phyloP scores from a whole-genome alignment of 2,329 filamentous ascomycete genomes.

The Microsporum audouinii region DNA sequence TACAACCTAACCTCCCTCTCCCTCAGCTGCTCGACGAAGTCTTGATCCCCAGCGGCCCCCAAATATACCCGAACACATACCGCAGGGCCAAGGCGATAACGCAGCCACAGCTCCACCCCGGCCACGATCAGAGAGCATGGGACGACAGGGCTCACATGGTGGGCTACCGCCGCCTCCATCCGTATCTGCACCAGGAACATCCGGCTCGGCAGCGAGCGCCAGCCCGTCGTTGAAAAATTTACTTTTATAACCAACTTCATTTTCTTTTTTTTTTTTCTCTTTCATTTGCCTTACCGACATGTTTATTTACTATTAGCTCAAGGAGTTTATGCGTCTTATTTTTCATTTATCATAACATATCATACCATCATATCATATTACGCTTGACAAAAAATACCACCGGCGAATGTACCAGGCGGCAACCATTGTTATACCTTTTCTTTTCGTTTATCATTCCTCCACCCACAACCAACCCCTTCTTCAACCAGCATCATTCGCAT shows the following conservation, averaged over 20 bases:
- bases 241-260: slow-evolving; percentile 42
- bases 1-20: slow-evolving; percentile 26
- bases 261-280: neutral
- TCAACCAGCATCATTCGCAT: neutral
- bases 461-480: neutral
- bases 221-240: slow-evolving; percentile 66
- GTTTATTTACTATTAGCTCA: neutral
- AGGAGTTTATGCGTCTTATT: neutral
- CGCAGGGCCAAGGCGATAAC: slow-evolving; percentile 14
- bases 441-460: neutral
- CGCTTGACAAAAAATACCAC: neutral
- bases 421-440: slow-evolving; percentile 14
- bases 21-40: slow-evolving; percentile 26
- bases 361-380: neutral
- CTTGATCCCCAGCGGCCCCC: slow-evolving; percentile 27
- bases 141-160: neutral
- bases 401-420: neutral
- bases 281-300: neutral
- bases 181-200: slow-evolving; percentile 4
- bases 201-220: slow-evolving; percentile 54
- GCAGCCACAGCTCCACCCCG: slow-evolving; percentile 8
- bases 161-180: slow-evolving; percentile 6
- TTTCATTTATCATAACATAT: neutral
- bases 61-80: slow-evolving; percentile 13
- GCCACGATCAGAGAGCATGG: slow-evolving; percentile 19